phyloP scores from a whole-genome alignment of 169 alveolate genomes.

The Plasmodium yoelii region DNA sequence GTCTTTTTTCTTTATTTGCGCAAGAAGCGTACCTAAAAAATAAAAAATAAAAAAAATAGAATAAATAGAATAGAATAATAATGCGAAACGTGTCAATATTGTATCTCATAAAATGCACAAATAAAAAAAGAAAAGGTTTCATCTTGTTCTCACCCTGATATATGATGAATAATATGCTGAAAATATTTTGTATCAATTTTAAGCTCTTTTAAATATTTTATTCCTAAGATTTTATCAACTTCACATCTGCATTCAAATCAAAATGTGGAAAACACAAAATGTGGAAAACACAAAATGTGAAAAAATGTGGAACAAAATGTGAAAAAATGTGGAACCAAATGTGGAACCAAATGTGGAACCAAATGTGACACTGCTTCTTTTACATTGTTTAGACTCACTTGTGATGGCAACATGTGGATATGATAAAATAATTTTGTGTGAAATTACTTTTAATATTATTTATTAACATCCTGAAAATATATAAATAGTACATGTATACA shows the following conservation, averaged over 20 bases:
- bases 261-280: too few relatives aligned
- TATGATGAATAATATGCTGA: slow-evolving; percentile 29
- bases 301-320: too few relatives aligned
- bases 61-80: too few relatives aligned
- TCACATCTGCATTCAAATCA: slow-evolving; percentile 47
- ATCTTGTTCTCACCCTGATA: slow-evolving; percentile 23
- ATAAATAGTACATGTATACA: neutral
- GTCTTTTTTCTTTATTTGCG: slow-evolving; percentile 6
- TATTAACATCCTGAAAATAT: slow-evolving; percentile 19
- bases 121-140: neutral
- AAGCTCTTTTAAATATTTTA: slow-evolving; percentile 14
- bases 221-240: slow-evolving; percentile 26
- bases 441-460: slow-evolving; percentile 8
- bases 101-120: neutral
- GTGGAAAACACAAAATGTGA: too few relatives aligned
- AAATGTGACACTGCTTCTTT: neutral
- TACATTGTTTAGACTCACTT: neutral
- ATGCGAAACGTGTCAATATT: too few relatives aligned
- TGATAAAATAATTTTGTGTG: slow-evolving; percentile 31
- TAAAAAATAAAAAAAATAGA: too few relatives aligned
- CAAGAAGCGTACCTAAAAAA: slow-evolving; percentile 53
- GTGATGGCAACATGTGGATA: slow-evolving; percentile 56
- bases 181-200: slow-evolving; percentile 12
- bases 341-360: too few relatives aligned
- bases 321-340: too few relatives aligned